Evolutionary conservation across 305 asterid genomes (phyloP), one percentile per base, ranked within the genome.

Genomic region (Fraxinus velutina): DNA sequence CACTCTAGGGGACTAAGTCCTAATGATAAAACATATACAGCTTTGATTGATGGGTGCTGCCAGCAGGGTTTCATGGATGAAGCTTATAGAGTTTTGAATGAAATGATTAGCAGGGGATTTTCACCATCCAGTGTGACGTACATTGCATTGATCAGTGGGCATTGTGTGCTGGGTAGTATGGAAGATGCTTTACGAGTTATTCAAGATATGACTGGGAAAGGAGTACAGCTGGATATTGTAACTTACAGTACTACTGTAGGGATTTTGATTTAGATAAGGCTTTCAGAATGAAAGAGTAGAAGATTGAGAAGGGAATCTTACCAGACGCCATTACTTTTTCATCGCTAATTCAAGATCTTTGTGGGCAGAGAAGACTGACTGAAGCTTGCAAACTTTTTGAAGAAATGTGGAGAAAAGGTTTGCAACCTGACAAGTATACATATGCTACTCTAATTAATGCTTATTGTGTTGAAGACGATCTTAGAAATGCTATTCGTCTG

Each of bases 21-120:
- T 1, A 94, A 93, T 2, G 96, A 91, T 88, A 93, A 91, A 86
- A 94, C 96, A 0, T 94, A 91, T 84, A 94, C 98, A 8, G 93
- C 98, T 55, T 76, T 93, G 83, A 88, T 93, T 81, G 94, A 89
- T 85, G 98, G 94, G 55, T 94, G 91, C 79, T 93, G 91, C 30
- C 98, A 90, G 68, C 93, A 91, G 86, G 96, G 98, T 27, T 84
- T 89, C 79, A 83, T 91, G 90, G 88, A 81, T 83, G 98, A 94
- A 83, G 98, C 97, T 60, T 87, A 87, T 84, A 80, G 85, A 73
- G 84, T 94, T 84, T 29, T 93, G 33, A 73, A 73, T 77, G 93
- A 92, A 90, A 93, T 94, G 97, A 84, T 73, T 21, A 17, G 42
- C 34, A 88, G 27, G 78, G 97, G 97, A 17, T 86, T 89, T 83